Evolutionary conservation across 2,329 filamentous ascomycete genomes (phyloP).

Genomic region (Tolypocladium cylindrosporum): DNA sequence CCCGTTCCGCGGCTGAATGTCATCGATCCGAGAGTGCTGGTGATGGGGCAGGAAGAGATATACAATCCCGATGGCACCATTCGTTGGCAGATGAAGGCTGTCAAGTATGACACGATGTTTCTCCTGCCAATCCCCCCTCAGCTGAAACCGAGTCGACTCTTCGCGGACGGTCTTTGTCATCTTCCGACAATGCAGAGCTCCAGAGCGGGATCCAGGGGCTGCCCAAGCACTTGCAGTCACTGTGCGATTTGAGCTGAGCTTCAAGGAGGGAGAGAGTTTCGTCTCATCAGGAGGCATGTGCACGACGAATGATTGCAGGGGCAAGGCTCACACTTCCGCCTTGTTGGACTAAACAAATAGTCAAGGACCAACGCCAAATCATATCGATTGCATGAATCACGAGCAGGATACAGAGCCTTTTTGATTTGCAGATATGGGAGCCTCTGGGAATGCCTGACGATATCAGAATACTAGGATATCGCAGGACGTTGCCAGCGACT

Average conservation of each 20-base stretch:
- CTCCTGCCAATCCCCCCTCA: constrained; percentile 10
- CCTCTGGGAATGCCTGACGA: not conserved
- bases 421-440: not conserved
- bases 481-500: too few relatives aligned
- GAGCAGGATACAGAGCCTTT: not conserved
- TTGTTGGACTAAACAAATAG: too few relatives aligned
- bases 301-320: not conserved
- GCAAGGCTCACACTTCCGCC: too few relatives aligned
- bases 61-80: constrained; percentile 13
- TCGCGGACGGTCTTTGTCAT: not conserved
- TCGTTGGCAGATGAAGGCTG: constrained; percentile 15
- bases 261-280: not conserved
- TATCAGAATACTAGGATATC: not conserved
- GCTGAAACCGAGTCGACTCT: not conserved
- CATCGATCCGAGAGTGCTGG: constrained; percentile 4
- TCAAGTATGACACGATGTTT: constrained; percentile 11
- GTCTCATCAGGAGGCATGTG: not conserved
- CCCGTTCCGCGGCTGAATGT: constrained; percentile 20
- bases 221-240: not conserved
- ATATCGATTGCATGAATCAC: not conserved
- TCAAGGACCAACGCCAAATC: not conserved
- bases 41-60: constrained; percentile 3
- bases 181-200: not conserved
- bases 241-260: not conserved
- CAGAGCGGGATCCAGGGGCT: not conserved